Conservation (phyloP, 352 stramenopile genomes). For the Globisporangium heterothallicum region DNA sequence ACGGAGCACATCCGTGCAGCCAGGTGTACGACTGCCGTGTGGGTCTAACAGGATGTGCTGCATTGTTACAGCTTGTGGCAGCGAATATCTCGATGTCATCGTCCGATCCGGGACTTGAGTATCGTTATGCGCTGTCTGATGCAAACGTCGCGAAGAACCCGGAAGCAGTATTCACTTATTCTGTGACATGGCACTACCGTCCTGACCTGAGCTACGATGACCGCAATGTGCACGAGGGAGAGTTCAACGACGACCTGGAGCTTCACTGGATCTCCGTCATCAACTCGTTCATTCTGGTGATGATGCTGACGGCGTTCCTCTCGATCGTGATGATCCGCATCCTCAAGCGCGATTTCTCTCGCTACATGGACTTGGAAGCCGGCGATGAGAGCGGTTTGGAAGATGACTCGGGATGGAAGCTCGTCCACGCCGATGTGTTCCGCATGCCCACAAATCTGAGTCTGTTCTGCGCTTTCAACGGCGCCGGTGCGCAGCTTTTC, state of each 20-base stretch:
- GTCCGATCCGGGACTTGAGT: slow-evolving; percentile 47
- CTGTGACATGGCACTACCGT: slow-evolving; percentile 92
- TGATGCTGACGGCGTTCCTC: slow-evolving; percentile 95
- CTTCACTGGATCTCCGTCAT: slow-evolving; percentile 99
- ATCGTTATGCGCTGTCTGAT: slow-evolving; percentile 47
- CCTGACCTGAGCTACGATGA: slow-evolving; percentile 85
- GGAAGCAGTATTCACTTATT: slow-evolving; percentile 92
- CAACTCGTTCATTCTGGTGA: slow-evolving; percentile 97
- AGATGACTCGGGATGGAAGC: slow-evolving; percentile 98
- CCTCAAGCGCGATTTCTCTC: slow-evolving; percentile 97
- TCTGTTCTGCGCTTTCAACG: slow-evolving; percentile 90
- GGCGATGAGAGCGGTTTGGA: slow-evolving; percentile 83
- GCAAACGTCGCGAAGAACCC: slow-evolving; percentile 34
- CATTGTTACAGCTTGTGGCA: slow-evolving; percentile 45
- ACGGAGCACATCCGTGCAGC: too few species aligned
- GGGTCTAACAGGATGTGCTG: neutral
- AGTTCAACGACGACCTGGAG: slow-evolving; percentile 58
- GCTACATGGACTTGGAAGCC: slow-evolving; percentile 94
- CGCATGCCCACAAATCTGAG: slow-evolving; percentile 89
- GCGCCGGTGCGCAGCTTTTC: slow-evolving; percentile 93
- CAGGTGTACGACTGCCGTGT: too few species aligned
- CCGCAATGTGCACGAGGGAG: slow-evolving; percentile 81
- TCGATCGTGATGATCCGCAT: slow-evolving; percentile 96
- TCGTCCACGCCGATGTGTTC: slow-evolving; percentile 99
- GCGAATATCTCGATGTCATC: slow-evolving; percentile 67